Evolutionary conservation across 2,329 filamentous ascomycete species (phyloP), one percentile per base, ranked within the genome.

Genomic region (Phaeophleospora eucalypticola): DNA sequence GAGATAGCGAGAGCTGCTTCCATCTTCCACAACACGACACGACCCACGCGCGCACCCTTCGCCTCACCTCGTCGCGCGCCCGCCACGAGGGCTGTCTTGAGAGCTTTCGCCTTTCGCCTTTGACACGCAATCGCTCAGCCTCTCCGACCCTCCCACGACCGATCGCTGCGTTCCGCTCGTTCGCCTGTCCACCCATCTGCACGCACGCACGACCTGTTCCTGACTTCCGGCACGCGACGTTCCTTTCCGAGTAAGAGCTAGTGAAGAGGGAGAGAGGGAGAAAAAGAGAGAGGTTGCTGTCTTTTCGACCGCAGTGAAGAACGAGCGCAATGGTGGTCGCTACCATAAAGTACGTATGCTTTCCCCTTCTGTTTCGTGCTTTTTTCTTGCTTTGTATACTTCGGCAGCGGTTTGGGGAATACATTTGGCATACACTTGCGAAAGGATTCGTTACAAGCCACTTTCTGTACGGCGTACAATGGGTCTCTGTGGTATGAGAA

Each of bases 311-410:
- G 24, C 24, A 29, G 24, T 29, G 24, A 41, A 50, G 36, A 37
- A n/a, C 35, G 42, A 33, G 41, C 53, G 58, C 47, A 17, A 64
- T 64, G 61, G 60, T 62, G 45, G 61, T 62, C 41, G 61, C 60
- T 51, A 64, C 61, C 39, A 64, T 64, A 51, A 64, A 64, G 61
- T 62, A 58, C 47, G 61, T 24, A 8, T 27, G 8, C 21, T 24
- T 27, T n/a, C 9, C 41, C 33, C 17, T 43, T 39, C 18, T 32
- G 15, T 41, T 40, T 24, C 41, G 16, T 15, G 35, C 16, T 34
- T n/a, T n/a, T n/a, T n/a, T n/a, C n/a, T n/a, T n/a, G n/a, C n/a
- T n/a, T n/a, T n/a, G n/a, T n/a, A n/a, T n/a, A n/a, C n/a, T n/a
- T n/a, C n/a, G n/a, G n/a, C n/a, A n/a, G n/a, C n/a, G n/a, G n/a